Evolutionary conservation across 371 early-diverging fungal genomes (phyloP).

Genomic region (Zychaea mexicana): DNA sequence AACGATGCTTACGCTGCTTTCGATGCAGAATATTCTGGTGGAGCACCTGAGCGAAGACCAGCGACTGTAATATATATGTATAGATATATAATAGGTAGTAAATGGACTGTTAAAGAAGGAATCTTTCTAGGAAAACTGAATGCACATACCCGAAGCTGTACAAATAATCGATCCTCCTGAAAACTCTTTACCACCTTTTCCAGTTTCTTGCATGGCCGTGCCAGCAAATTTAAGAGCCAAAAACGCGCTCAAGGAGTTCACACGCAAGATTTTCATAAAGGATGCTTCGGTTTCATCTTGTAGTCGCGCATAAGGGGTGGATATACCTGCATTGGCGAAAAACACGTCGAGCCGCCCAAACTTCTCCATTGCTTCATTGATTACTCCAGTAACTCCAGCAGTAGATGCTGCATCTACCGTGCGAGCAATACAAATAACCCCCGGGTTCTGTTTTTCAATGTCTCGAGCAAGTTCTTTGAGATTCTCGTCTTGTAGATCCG

Average conservation of each 20-base stretch:
- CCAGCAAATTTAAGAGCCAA: conserved; percentile 38
- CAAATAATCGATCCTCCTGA: conserved; percentile 45
- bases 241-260: conserved; percentile 37
- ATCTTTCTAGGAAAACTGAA: too few relatives aligned
- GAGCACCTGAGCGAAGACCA: conserved; percentile 44
- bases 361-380: conserved; percentile 36
- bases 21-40: conserved; percentile 39
- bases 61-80: conserved; percentile 32
- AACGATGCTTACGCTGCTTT: conserved; percentile 54
- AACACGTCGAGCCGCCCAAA: conserved; percentile 61
- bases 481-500: conserved; percentile 36
- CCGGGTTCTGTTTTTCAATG: conserved; percentile 31
- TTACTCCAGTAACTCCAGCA: conserved; percentile 29
- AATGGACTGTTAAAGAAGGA: too few relatives aligned
- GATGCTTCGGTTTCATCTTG: conserved; percentile 21
- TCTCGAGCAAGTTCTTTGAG: conserved; percentile 41
- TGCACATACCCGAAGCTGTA: conserved; percentile 46
- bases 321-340: conserved; percentile 40
- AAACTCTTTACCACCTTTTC: conserved; percentile 33
- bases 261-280: conserved; percentile 32
- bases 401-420: conserved; percentile 50
- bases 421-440: conserved; percentile 40
- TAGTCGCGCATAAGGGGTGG: conserved; percentile 16
- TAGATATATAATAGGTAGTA: too few relatives aligned
- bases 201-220: conserved; percentile 36